Percentiles rank a stretch among this genome's conserved stretches.
These are phyloP conservation scores for Mortierella polycephala DNA, from an alignment of 371 early-diverging fungal genomes.

Conservation along the genomic window DNA sequence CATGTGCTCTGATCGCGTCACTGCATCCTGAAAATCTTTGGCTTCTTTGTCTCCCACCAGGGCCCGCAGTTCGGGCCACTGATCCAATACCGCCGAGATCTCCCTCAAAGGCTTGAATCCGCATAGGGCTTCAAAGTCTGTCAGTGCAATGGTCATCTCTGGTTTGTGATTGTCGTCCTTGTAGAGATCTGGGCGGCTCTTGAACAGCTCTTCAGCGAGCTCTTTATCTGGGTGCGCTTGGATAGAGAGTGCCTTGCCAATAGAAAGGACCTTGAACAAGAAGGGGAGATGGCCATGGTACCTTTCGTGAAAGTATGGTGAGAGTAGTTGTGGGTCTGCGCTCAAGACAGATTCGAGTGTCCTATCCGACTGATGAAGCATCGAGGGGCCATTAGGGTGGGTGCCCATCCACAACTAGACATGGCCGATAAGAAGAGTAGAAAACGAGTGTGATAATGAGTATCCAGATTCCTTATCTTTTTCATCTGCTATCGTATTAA, in stretches of 20 bases:
- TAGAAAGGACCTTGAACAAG: slow-evolving; percentile 96
- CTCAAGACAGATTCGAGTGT: slow-evolving; percentile 68
- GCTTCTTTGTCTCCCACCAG: slow-evolving; percentile 65
- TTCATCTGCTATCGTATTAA: no score
- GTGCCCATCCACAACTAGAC: slow-evolving; percentile 97
- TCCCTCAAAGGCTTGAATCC: slow-evolving; percentile 93
- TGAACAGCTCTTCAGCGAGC: slow-evolving; percentile 81
- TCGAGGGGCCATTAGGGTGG: slow-evolving; percentile 93
- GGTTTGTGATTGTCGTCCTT: slow-evolving; percentile 96
- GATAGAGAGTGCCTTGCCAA: slow-evolving; percentile 94
- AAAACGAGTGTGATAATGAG: not conserved
- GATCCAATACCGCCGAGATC: slow-evolving; percentile 71
- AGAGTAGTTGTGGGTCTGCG: slow-evolving; percentile 61
- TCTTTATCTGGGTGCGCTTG: slow-evolving; percentile 98
- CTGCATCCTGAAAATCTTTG: slow-evolving; percentile 28
- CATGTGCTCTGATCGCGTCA: slow-evolving; percentile 17
- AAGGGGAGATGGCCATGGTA: slow-evolving; percentile 91
- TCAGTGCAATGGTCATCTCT: slow-evolving; percentile 97
- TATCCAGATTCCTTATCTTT: no score
- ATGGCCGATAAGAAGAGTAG: not conserved
- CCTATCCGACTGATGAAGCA: slow-evolving; percentile 52
- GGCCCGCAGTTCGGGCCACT: slow-evolving; percentile 80
- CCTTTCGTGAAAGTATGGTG: slow-evolving; percentile 59
- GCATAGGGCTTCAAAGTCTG: slow-evolving; percentile 94
- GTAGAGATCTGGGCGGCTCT: slow-evolving; percentile 82